phyloP scores from a whole-genome alignment of 2,329 filamentous ascomycete species.

The Aspergillus uvarum region DNA sequence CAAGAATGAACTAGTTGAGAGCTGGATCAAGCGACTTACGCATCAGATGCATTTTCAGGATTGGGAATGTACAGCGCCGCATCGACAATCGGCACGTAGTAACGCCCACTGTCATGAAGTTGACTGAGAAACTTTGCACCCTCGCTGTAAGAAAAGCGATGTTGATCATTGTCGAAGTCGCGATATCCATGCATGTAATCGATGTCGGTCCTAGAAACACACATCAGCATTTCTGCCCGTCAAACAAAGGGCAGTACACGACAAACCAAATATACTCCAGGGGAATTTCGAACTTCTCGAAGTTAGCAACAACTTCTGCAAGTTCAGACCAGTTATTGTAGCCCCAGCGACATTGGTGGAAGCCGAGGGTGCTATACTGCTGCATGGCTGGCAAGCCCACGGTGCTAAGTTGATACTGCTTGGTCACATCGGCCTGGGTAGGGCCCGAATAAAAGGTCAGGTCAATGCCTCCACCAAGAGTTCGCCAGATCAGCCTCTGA shows the following conservation, averaged over 20 bases:
- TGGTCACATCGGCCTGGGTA: constrained; percentile 65
- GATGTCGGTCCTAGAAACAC: constrained; percentile 41
- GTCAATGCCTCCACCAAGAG: constrained; percentile 74
- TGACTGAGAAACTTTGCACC: constrained; percentile 53
- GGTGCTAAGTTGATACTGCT: constrained; percentile 66
- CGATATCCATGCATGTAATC: constrained; percentile 62
- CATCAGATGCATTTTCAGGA: constrained; percentile 65
- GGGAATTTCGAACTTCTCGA: constrained; percentile 57
- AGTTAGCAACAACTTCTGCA: constrained; percentile 57
- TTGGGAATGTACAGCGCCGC: constrained; percentile 71
- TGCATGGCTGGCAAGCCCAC: constrained; percentile 74
- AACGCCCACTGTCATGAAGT: constrained; percentile 55
- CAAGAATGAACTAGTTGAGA: constrained; percentile 15
- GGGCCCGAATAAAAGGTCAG: constrained; percentile 78
- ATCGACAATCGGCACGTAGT: constrained; percentile 63
- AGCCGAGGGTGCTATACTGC: constrained; percentile 79
- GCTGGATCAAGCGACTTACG: constrained; percentile 50
- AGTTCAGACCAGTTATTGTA: constrained; percentile 71
- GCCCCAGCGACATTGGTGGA: constrained; percentile 81
- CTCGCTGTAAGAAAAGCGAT: constrained; percentile 51
- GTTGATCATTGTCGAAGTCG: constrained; percentile 58
- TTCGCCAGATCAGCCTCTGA: constrained; percentile 68
- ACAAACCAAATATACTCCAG: constrained; percentile 52
- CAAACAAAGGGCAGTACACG: background rate
- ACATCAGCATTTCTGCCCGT: background rate